Evolutionary conservation across 2,329 filamentous ascomycete species (phyloP).

Genomic region (Scedosporium dehoogii): DNA sequence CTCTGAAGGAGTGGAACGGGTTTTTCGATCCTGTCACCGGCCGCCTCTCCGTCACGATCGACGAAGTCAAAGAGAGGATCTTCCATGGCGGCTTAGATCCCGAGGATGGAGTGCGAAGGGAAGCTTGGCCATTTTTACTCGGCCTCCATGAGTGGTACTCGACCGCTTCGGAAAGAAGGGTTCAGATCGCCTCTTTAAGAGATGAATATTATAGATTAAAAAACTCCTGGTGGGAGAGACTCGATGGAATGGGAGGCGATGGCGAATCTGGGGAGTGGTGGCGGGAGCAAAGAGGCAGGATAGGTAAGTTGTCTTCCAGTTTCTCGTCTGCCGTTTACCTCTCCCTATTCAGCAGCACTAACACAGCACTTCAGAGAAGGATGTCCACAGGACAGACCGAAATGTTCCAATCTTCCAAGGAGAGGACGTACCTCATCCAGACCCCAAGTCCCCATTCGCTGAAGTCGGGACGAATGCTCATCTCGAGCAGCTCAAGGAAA

Average conservation of each 20-base stretch:
- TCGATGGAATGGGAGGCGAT: slow-evolving; percentile 72
- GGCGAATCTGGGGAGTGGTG: slow-evolving; percentile 87
- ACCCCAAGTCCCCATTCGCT: slow-evolving; percentile 90
- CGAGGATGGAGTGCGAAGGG: slow-evolving; percentile 87
- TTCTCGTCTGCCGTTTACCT: not conserved
- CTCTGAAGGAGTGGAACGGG: slow-evolving; percentile 76
- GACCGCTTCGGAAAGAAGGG: slow-evolving; percentile 73
- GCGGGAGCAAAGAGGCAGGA: slow-evolving; percentile 86
- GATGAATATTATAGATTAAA: slow-evolving; percentile 95
- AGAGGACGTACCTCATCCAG: slow-evolving; percentile 92
- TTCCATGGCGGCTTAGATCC: slow-evolving; percentile 88
- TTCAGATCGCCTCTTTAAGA: slow-evolving; percentile 70
- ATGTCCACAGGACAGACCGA: slow-evolving; percentile 94
- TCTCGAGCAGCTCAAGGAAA: slow-evolving; percentile 97
- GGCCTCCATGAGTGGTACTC: slow-evolving; percentile 93
- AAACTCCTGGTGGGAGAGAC: slow-evolving; percentile 89
- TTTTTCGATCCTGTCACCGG: slow-evolving; percentile 77
- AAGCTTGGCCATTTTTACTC: slow-evolving; percentile 91
- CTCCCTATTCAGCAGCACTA: slow-evolving; percentile 7
- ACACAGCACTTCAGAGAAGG: slow-evolving; percentile 63
- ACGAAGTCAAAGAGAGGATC: slow-evolving; percentile 94
- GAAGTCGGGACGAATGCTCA: slow-evolving; percentile 92
- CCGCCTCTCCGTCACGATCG: slow-evolving; percentile 65
- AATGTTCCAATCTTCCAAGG: slow-evolving; percentile 91
- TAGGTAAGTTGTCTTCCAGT: slow-evolving; percentile 55